Conservation (phyloP, 805 yeast species). For the Brettanomyces naardenensis region DNA sequence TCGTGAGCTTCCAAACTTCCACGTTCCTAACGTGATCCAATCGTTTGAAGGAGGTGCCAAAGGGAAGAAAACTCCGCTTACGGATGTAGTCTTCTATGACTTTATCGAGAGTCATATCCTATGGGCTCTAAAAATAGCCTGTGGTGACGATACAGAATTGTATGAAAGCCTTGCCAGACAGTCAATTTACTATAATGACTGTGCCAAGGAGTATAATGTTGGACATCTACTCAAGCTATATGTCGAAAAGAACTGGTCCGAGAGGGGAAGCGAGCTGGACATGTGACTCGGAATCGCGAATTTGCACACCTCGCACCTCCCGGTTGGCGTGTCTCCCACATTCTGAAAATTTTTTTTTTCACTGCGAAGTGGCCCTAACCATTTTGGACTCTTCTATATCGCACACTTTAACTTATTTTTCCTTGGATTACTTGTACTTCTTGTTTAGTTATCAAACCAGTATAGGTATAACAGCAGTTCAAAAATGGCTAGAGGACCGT, state of each 20-base stretch:
- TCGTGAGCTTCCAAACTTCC: slow-evolving; percentile 46
- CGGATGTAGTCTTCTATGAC: slow-evolving; percentile 73
- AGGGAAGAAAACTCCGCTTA: slow-evolving; percentile 16
- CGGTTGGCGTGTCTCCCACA: no score
- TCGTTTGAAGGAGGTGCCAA: slow-evolving; percentile 29
- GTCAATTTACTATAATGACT: slow-evolving; percentile 22
- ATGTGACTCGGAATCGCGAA: no score
- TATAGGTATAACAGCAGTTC: slow-evolving; percentile 6
- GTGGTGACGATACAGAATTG: slow-evolving; percentile 7
- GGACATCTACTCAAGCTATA: slow-evolving; percentile 38
- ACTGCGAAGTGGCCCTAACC: no score
- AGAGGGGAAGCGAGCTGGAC: no score
- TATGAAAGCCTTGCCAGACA: slow-evolving; percentile 10
- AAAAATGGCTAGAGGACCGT: slow-evolving; percentile 80
- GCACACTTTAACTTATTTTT: no score
- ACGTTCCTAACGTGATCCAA: slow-evolving; percentile 75
- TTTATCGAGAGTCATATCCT: slow-evolving; percentile 43
- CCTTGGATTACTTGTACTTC: no score
- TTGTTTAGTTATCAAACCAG: not conserved
- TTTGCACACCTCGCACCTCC: not conserved
- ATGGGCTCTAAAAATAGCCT: slow-evolving; percentile 19
- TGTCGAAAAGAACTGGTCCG: slow-evolving; percentile 28
- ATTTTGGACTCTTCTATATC: no score
- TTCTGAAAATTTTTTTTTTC: no score
- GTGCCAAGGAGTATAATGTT: slow-evolving; percentile 30